Percentiles rank a stretch among this genome's conserved stretches.
Evolutionary conservation across 306 rosid species (phyloP).

Genomic region (Quercus variabilis): DNA sequence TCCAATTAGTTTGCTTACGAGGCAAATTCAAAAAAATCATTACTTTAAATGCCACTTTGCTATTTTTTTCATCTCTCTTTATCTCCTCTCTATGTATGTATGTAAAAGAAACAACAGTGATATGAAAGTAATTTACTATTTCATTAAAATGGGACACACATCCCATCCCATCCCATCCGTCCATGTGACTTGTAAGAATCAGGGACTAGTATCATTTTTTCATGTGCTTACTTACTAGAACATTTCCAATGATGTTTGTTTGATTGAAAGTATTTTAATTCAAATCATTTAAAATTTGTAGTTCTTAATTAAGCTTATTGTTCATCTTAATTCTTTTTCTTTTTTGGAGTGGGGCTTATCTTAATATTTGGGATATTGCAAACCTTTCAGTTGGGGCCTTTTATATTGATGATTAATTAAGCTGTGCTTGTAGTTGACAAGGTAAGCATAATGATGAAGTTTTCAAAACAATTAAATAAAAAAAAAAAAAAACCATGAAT

Average conservation of each 20-base stretch:
- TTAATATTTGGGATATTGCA: too few species aligned
- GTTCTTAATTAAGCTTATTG: too few species aligned
- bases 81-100: constrained; percentile 24
- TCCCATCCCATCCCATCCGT: too few species aligned
- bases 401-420: not conserved
- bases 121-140: not conserved
- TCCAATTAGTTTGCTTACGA: constrained; percentile 20
- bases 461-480: not conserved
- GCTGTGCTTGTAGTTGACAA: not conserved
- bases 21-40: constrained; percentile 23
- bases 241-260: too few species aligned
- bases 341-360: too few species aligned
- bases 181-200: not conserved
- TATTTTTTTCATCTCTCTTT: constrained; percentile 31
- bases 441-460: not conserved
- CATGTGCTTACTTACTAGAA: too few species aligned
- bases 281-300: too few species aligned
- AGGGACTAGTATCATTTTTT: not conserved
- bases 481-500: not conserved
- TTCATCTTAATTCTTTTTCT: too few species aligned
- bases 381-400: too few species aligned
- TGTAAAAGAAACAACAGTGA: constrained; percentile 18
- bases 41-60: constrained; percentile 28
- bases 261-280: too few species aligned
- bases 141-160: not conserved